A percentile compares a stretch with the other conserved stretches of the same genome.
Conservation (phyloP, 179 eudicot species). For the Heliamphora pulchella region DNA sequence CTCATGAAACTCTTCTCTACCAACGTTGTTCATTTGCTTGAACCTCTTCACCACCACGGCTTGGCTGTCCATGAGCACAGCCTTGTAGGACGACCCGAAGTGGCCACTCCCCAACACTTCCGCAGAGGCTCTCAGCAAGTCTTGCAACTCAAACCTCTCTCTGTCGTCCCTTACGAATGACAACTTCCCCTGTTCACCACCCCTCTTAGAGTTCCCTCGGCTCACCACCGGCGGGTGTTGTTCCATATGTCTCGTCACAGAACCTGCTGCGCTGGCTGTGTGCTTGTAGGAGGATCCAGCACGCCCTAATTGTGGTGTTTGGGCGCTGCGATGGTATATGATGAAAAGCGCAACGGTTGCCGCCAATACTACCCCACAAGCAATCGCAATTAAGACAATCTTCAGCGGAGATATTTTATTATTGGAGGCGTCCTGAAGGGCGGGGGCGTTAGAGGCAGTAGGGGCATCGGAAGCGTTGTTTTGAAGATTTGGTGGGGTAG, state of each 20-base stretch:
- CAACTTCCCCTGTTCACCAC: constrained; percentile 29
- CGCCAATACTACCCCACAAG: not conserved
- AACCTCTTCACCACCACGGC: constrained; percentile 80
- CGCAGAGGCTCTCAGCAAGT: constrained; percentile 70
- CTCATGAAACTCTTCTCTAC: constrained; percentile 64
- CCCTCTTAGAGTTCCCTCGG: not conserved
- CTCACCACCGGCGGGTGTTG: not conserved
- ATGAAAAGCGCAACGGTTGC: constrained; percentile 1
- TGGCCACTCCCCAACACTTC: constrained; percentile 77
- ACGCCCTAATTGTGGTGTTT: constrained; percentile 5
- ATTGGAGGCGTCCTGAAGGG: not conserved
- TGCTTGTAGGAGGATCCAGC: not conserved
- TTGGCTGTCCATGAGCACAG: constrained; percentile 45
- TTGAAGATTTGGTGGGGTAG: constrained; percentile 5
- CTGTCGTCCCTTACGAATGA: constrained; percentile 63
- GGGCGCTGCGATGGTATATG: constrained; percentile 8
- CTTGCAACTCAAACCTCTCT: constrained; percentile 72
- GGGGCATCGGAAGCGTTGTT: not conserved
- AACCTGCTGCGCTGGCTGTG: not conserved
- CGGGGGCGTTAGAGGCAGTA: not conserved
- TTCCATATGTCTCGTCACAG: not conserved
- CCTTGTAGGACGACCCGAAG: constrained; percentile 81
- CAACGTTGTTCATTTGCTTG: constrained; percentile 63
- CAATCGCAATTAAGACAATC: constrained; percentile 6
- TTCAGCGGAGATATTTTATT: not conserved